Evolutionary conservation across 2,329 filamentous ascomycete species (phyloP), one percentile per base, ranked within the genome.

Genomic region (Aspergillus transmontanensis): DNA sequence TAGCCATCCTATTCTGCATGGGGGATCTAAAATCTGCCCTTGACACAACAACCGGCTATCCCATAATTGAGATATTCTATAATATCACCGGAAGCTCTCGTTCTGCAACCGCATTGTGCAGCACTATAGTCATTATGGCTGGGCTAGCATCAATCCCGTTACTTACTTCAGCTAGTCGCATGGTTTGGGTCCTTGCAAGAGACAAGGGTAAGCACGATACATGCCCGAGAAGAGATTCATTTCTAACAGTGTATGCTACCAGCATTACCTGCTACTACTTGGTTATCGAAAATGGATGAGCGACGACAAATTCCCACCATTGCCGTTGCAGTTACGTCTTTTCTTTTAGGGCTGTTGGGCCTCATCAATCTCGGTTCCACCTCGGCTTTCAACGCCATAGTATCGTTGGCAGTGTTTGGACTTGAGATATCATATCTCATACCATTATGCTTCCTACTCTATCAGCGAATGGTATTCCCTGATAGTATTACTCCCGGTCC

Each of bases 21-120:
- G 69, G 68, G 2, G 69, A 73, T 56, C 50, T 69, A 9, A 59
- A 69, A 7, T 26, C 64, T 1, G 72, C 79, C 4, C 71, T 79
- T 10, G 66, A 72, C 3, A 76, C 75, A 2, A 59, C 72, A 0
- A 82, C 80, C 11, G 74, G 77, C 0, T 80, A 76, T n/a, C 78
- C 82, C 12, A 75, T 81, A 66, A 77, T 80, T 67, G 78, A 83
- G 46, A 79, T 83, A 39, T 82, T 71, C 9, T 53, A 50, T 7
- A 65, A 66, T 16, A 61, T 63, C 1, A 64, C 67, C 0, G 45
- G 59, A 21, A 58, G 59, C 36, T 41, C 65, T 12, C 58, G 48
- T 7, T 51, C 14, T 7, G 45, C 28, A 3, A 28, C 56, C 11
- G 63, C 45, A 43, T 45, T 64, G 11, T 39, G 50, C 1, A 28